phyloP scores from a whole-genome alignment of 805 yeast genomes.

The Candida endomychidarum region DNA sequence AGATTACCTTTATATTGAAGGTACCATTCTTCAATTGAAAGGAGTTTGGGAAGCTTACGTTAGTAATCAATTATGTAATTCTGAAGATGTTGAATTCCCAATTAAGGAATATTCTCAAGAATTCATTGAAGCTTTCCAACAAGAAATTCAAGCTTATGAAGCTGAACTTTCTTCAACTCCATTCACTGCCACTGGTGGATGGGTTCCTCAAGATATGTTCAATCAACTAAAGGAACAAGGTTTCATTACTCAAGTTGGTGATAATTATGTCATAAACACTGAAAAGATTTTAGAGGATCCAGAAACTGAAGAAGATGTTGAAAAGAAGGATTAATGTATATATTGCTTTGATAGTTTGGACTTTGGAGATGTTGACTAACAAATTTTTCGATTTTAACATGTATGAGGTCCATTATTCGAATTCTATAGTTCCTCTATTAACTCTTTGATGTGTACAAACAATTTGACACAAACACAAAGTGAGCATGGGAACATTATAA shows the following conservation, averaged over 20 bases:
- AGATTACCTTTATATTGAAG: slow-evolving; percentile 66
- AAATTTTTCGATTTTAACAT: too few species aligned
- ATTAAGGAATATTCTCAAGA: slow-evolving; percentile 54
- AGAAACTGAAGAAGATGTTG: not conserved
- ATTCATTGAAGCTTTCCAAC: slow-evolving; percentile 57
- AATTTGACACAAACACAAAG: too few species aligned
- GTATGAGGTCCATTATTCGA: too few species aligned
- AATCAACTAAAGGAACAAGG: slow-evolving; percentile 67
- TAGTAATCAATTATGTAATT: slow-evolving; percentile 54
- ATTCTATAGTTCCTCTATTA: too few species aligned
- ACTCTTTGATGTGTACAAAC: too few species aligned
- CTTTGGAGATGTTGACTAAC: too few species aligned
- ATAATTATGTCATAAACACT: slow-evolving; percentile 41
- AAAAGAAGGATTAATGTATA: not conserved
- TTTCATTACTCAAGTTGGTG: slow-evolving; percentile 55
- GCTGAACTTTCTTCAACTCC: slow-evolving; percentile 67
- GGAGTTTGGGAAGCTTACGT: slow-evolving; percentile 69
- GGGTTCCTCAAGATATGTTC: slow-evolving; percentile 95
- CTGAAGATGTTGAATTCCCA: slow-evolving; percentile 51
- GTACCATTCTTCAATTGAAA: slow-evolving; percentile 61
- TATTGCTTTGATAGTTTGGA: too few species aligned
- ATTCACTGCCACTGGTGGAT: slow-evolving; percentile 87
- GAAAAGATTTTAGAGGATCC: slow-evolving; percentile 21
- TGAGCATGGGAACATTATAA: too few species aligned
- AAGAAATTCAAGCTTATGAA: slow-evolving; percentile 65